A percentile compares a stretch with the other conserved stretches of the same genome.
Evolutionary conservation across 106 monocot genomes (phyloP).

Genomic region (Dioscorea dumetorum): DNA sequence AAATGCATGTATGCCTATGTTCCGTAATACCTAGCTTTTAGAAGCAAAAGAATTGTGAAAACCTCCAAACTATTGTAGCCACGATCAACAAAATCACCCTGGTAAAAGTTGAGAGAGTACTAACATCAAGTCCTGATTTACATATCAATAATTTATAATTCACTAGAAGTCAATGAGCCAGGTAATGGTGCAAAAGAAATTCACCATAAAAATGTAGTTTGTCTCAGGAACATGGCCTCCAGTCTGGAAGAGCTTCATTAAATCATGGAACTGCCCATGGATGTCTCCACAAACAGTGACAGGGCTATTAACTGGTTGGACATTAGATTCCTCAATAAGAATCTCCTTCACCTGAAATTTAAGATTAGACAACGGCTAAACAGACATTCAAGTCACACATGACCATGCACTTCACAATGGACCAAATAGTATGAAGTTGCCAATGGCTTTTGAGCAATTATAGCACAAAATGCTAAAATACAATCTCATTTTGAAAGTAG

Average conservation of each 20-base stretch:
- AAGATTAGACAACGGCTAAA: neutral
- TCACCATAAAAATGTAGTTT: slow-evolving; percentile 80
- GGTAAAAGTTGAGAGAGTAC: neutral
- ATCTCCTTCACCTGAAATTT: slow-evolving; percentile 48
- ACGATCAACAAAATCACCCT: slow-evolving; percentile 91
- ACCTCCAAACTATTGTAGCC: slow-evolving; percentile 85
- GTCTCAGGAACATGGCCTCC: slow-evolving; percentile 80
- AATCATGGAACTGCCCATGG: slow-evolving; percentile 76
- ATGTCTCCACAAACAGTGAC: slow-evolving; percentile 80
- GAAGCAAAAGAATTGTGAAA: slow-evolving; percentile 78
- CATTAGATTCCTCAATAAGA: slow-evolving; percentile 75
- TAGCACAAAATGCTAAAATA: too few species aligned
- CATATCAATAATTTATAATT: slow-evolving; percentile 2
- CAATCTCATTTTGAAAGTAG: too few species aligned
- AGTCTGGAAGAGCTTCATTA: slow-evolving; percentile 79
- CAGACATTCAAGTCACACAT: neutral
- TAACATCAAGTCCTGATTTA: slow-evolving; percentile 2
- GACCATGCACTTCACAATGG: too few species aligned
- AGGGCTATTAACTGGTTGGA: slow-evolving; percentile 76
- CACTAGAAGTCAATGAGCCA: neutral
- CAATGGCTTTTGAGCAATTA: too few species aligned
- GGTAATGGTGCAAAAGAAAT: neutral
- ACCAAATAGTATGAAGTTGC: too few species aligned
- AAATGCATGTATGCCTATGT: too few species aligned
- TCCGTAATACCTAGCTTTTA: slow-evolving; percentile 58